A percentile compares a stretch with the other conserved stretches of the same genome.
phyloP scores from a whole-genome alignment of 805 yeast species.

The Candida odintsovae region DNA sequence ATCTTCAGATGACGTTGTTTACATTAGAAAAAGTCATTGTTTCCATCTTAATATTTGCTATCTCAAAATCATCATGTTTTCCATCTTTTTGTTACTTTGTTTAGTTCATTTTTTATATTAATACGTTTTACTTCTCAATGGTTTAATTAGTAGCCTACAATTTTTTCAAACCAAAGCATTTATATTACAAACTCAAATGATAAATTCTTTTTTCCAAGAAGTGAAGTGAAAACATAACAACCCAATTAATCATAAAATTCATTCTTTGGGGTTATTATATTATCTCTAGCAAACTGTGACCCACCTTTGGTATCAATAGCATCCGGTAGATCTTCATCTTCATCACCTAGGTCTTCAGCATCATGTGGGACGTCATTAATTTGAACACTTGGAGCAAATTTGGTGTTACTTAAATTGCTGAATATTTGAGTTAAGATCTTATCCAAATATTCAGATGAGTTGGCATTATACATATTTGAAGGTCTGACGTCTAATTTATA shows the following conservation, averaged over 20 bases:
- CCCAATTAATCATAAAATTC: constrained; percentile 49
- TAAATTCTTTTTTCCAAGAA: neutral
- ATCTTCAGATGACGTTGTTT: neutral
- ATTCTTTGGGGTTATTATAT: constrained; percentile 58
- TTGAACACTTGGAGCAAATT: constrained; percentile 88
- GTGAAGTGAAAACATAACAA: neutral
- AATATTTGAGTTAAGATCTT: constrained; percentile 8
- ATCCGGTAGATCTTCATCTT: constrained; percentile 51
- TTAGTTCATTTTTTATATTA: neutral
- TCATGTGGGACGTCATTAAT: constrained; percentile 87
- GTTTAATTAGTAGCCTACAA: neutral
- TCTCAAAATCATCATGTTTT: neutral
- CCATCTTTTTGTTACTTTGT: neutral
- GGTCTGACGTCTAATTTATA: constrained; percentile 50
- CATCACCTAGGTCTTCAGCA: constrained; percentile 21
- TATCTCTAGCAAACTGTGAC: constrained; percentile 77
- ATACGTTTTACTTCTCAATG: neutral
- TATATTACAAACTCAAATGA: neutral
- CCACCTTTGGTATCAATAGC: constrained; percentile 94
- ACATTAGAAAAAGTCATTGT: neutral
- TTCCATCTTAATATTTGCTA: neutral
- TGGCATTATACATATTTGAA: constrained; percentile 47
- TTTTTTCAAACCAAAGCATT: neutral
- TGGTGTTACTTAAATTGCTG: constrained; percentile 62
- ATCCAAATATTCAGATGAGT: constrained; percentile 9